Conservation (phyloP, 495 filamentous ascomycete species). For the Annulohypoxylon bovei region DNA sequence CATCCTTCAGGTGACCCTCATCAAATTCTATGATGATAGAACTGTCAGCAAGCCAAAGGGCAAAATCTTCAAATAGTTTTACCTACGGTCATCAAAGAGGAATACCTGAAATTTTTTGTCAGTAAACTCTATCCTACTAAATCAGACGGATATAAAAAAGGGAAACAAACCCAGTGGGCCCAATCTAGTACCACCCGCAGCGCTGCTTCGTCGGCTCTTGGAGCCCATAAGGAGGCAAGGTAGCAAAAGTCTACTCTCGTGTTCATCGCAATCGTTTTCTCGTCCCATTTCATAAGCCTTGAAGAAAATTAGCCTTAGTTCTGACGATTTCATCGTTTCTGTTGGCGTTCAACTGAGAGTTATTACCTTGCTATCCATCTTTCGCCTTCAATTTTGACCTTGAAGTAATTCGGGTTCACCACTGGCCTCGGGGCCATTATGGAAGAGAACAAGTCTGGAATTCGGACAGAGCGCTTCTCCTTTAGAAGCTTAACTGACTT, state of each 20-base stretch:
- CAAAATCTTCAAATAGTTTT: background rate
- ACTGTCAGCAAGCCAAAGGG: background rate
- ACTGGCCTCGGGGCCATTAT: slow-evolving; percentile 20
- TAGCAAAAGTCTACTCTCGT: slow-evolving; percentile 9
- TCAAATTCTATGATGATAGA: slow-evolving; percentile 1
- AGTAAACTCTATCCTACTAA: background rate
- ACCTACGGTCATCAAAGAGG: slow-evolving; percentile 17
- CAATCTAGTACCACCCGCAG: slow-evolving; percentile 17
- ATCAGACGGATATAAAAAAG: background rate
- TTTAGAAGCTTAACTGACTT: background rate
- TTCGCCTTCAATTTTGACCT: slow-evolving; percentile 21
- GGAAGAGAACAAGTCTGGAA: slow-evolving; percentile 31
- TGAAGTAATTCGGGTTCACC: slow-evolving; percentile 28
- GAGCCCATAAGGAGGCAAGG: slow-evolving; percentile 13
- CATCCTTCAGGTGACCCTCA: slow-evolving; percentile 13
- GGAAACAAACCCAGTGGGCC: slow-evolving; percentile 17
- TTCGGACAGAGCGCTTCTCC: slow-evolving; percentile 2
- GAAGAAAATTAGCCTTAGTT: background rate
- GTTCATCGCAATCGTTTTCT: background rate
- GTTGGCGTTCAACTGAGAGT: background rate
- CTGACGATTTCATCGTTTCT: background rate
- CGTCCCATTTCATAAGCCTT: slow-evolving; percentile 9
- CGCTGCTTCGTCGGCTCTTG: slow-evolving; percentile 10
- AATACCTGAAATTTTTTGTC: background rate
- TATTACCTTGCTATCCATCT: slow-evolving; percentile 23